These are phyloP conservation scores for Phylloboletellus chloephorus DNA, from an alignment of 1,284 basidiomycete species.

Conservation along the genomic window DNA sequence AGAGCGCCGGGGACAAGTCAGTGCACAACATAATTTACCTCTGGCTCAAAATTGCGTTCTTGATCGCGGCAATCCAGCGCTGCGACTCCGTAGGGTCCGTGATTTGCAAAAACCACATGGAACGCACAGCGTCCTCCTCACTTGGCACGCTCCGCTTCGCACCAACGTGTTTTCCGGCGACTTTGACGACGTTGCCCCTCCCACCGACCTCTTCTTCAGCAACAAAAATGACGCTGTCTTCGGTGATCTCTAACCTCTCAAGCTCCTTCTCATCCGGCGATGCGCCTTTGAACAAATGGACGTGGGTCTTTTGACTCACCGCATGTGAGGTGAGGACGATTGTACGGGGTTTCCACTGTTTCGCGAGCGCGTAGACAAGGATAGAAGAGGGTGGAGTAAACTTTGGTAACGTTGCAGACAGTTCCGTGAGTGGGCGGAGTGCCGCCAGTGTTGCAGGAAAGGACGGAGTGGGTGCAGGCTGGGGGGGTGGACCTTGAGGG, in stretches of 20 bases:
- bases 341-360: constrained; percentile 64
- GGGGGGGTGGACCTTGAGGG: constrained; percentile 11
- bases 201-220: constrained; percentile 65
- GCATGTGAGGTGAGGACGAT: constrained; percentile 53
- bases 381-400: constrained; percentile 62
- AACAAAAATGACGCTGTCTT: constrained; percentile 67
- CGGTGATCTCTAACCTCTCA: constrained; percentile 67
- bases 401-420: constrained; percentile 53
- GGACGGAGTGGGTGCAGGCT: constrained; percentile 35
- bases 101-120: constrained; percentile 62
- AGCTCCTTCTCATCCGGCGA: constrained; percentile 58
- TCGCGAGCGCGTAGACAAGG: constrained; percentile 63
- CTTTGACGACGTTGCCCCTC: constrained; percentile 57
- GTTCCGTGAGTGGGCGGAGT: constrained; percentile 47
- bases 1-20: background rate
- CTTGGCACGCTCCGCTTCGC: constrained; percentile 35
- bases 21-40: constrained; percentile 39
- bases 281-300: constrained; percentile 66
- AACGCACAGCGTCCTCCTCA: constrained; percentile 4
- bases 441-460: constrained; percentile 54
- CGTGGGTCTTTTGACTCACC: constrained; percentile 44
- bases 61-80: constrained; percentile 68
- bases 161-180: constrained; percentile 58
- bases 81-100: constrained; percentile 55
- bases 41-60: constrained; percentile 63